A percentile compares a stretch with the other conserved stretches of the same genome.
These are phyloP conservation scores for Geoglossum glabrum DNA, from an alignment of 495 filamentous ascomycete genomes.

Conservation along the genomic window DNA sequence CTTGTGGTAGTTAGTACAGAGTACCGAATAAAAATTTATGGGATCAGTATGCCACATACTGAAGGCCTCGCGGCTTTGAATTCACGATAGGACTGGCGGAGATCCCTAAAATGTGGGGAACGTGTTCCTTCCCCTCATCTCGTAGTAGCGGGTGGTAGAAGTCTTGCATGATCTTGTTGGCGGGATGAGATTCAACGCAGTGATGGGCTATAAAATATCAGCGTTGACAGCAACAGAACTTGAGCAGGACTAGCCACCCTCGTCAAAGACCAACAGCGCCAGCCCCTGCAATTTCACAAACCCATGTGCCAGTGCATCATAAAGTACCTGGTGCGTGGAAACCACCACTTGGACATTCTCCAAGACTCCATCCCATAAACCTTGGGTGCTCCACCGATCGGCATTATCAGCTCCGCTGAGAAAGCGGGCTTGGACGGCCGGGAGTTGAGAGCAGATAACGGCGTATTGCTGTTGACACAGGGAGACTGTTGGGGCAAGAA, in stretches of 20 bases:
- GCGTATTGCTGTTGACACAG: slow-evolving; percentile 53
- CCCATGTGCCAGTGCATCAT: slow-evolving; percentile 61
- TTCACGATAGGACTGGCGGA: slow-evolving; percentile 66
- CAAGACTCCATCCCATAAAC: slow-evolving; percentile 54
- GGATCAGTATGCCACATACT: slow-evolving; percentile 12
- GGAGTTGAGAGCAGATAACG: slow-evolving; percentile 40
- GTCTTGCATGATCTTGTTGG: slow-evolving; percentile 57
- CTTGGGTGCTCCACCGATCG: slow-evolving; percentile 52
- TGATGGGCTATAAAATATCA: slow-evolving; percentile 40
- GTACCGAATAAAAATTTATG: background rate
- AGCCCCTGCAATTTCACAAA: slow-evolving; percentile 52
- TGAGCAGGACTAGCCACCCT: slow-evolving; percentile 33
- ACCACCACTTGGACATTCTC: slow-evolving; percentile 49
- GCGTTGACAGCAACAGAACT: slow-evolving; percentile 15
- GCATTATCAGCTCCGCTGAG: slow-evolving; percentile 50
- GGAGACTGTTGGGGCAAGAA: slow-evolving; percentile 59
- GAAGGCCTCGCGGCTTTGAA: slow-evolving; percentile 28
- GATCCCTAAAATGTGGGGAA: slow-evolving; percentile 64
- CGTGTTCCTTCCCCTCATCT: slow-evolving; percentile 16
- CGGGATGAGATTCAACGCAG: slow-evolving; percentile 40
- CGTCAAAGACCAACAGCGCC: slow-evolving; percentile 67
- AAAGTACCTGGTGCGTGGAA: slow-evolving; percentile 57
- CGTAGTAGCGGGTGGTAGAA: slow-evolving; percentile 40
- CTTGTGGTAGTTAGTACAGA: slow-evolving; percentile 16
- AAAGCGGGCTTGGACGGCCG: slow-evolving; percentile 37